These are phyloP conservation scores for Pestalotiopsis fici DNA, from an alignment of 2,329 filamentous ascomycete species.

Conservation along the genomic window DNA sequence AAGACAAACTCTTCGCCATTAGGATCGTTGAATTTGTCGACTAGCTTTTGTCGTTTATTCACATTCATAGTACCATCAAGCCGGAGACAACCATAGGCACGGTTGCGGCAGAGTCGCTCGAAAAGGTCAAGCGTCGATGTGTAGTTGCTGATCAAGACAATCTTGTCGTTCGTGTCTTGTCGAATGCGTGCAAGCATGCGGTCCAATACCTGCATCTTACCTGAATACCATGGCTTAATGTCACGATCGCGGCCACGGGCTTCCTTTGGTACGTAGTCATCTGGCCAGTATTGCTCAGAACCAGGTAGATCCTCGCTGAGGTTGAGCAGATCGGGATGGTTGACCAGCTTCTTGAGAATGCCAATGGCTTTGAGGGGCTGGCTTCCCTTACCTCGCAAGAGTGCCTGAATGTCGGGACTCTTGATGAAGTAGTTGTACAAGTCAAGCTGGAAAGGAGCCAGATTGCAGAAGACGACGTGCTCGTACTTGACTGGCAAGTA, in stretches of 20 bases:
- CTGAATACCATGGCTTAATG: constrained; percentile 92
- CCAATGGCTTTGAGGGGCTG: constrained; percentile 96
- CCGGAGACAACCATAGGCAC: constrained; percentile 81
- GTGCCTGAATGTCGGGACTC: constrained; percentile 89
- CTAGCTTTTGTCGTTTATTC: constrained; percentile 93
- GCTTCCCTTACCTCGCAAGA: constrained; percentile 90
- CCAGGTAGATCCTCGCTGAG: constrained; percentile 83
- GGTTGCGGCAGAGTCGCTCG: constrained; percentile 82
- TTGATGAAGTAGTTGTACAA: constrained; percentile 98
- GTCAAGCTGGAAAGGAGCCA: constrained; percentile 88
- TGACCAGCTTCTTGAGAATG: constrained; percentile 96
- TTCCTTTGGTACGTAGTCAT: constrained; percentile 88
- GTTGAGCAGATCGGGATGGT: constrained; percentile 91
- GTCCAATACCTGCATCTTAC: constrained; percentile 98
- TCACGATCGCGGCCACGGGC: constrained; percentile 86
- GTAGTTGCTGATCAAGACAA: constrained; percentile 98
- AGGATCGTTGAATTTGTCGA: constrained; percentile 97
- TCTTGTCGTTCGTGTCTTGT: constrained; percentile 97
- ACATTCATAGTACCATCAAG: constrained; percentile 98
- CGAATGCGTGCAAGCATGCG: constrained; percentile 96
- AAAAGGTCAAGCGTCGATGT: constrained; percentile 96
- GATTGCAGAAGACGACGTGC: constrained; percentile 96
- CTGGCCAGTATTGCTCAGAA: constrained; percentile 77
- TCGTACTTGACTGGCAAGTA: constrained; percentile 98
- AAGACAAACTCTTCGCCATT: constrained; percentile 90